Conservation (phyloP, 345 rosid species). For the Arabis hirsuta region DNA sequence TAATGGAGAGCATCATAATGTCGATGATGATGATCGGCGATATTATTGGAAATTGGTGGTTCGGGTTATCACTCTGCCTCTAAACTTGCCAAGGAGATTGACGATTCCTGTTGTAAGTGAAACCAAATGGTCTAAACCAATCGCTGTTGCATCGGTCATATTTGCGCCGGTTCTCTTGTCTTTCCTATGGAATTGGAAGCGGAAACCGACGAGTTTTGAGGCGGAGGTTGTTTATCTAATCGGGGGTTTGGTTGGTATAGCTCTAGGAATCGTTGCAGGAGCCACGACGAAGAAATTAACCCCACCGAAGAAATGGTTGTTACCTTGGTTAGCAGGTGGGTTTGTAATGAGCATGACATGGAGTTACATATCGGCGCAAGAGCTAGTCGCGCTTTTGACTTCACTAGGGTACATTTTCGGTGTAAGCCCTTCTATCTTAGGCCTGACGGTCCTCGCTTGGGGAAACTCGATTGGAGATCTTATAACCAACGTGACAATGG, state of each 20-base stretch:
- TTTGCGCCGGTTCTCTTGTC: slow-evolving; percentile 77
- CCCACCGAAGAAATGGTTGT: slow-evolving; percentile 69
- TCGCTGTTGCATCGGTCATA: slow-evolving; percentile 65
- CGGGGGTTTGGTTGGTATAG: slow-evolving; percentile 60
- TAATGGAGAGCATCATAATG: slow-evolving; percentile 20
- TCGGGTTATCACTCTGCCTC: slow-evolving; percentile 65
- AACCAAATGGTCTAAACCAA: slow-evolving; percentile 78
- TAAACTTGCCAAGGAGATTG: slow-evolving; percentile 76
- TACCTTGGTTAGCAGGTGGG: slow-evolving; percentile 82
- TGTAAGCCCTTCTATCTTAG: slow-evolving; percentile 79
- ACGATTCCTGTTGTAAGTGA: slow-evolving; percentile 80
- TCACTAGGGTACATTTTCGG: slow-evolving; percentile 69
- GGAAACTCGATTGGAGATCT: slow-evolving; percentile 95
- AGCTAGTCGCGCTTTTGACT: slow-evolving; percentile 72
- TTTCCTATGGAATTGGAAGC: slow-evolving; percentile 51
- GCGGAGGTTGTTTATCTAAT: slow-evolving; percentile 49
- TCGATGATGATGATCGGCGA: slow-evolving; percentile 17
- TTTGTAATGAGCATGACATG: slow-evolving; percentile 87
- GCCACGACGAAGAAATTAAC: slow-evolving; percentile 54
- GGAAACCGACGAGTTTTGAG: slow-evolving; percentile 42
- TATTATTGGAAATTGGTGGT: slow-evolving; percentile 43
- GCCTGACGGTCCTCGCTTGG: slow-evolving; percentile 93
- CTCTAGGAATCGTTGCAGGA: slow-evolving; percentile 64
- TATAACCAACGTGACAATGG: slow-evolving; percentile 80
- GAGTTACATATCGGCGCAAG: slow-evolving; percentile 88